These are phyloP conservation scores for Penicillium sp. DNA, from an alignment of 2,329 filamentous ascomycete genomes.

Conservation along the genomic window DNA sequence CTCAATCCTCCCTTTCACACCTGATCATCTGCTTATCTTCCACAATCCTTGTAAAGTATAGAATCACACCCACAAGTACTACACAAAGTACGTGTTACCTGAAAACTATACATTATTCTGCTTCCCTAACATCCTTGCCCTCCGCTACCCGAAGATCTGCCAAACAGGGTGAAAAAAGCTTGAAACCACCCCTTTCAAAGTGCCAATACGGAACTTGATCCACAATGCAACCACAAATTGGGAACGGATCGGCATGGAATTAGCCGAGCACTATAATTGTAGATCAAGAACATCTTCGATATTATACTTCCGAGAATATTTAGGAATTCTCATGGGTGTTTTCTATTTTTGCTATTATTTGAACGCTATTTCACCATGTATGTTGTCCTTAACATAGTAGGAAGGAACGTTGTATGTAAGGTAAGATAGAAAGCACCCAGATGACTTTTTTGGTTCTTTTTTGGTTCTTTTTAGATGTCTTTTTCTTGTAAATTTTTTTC, in stretches of 20 bases:
- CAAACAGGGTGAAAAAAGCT: conserved; percentile 55
- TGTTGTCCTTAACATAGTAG: conserved; percentile 47
- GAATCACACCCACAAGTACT: not conserved
- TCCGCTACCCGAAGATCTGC: conserved; percentile 32
- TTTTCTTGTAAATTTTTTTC: too few relatives aligned
- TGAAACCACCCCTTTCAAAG: conserved; percentile 48
- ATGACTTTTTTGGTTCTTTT: not conserved
- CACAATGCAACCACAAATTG: conserved; percentile 54
- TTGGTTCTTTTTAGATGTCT: too few relatives aligned
- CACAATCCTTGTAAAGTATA: conserved; percentile 8
- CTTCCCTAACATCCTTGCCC: conserved; percentile 17
- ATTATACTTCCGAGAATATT: conserved; percentile 52
- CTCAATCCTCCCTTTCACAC: not conserved
- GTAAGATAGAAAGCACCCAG: not conserved
- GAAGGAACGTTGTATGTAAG: conserved; percentile 48
- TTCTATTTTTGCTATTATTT: conserved; percentile 21
- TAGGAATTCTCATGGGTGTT: conserved; percentile 56
- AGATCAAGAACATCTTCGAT: conserved; percentile 5
- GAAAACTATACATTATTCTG: conserved; percentile 12
- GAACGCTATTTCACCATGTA: too few relatives aligned
- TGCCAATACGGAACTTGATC: conserved; percentile 52
- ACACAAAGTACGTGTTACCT: conserved; percentile 1
- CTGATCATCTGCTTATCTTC: conserved; percentile 1
- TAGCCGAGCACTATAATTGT: conserved; percentile 2
- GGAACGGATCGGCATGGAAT: conserved; percentile 44